phyloP scores from a whole-genome alignment of 768 basidiomycete genomes.

The Phanerodontia chrysosporium region DNA sequence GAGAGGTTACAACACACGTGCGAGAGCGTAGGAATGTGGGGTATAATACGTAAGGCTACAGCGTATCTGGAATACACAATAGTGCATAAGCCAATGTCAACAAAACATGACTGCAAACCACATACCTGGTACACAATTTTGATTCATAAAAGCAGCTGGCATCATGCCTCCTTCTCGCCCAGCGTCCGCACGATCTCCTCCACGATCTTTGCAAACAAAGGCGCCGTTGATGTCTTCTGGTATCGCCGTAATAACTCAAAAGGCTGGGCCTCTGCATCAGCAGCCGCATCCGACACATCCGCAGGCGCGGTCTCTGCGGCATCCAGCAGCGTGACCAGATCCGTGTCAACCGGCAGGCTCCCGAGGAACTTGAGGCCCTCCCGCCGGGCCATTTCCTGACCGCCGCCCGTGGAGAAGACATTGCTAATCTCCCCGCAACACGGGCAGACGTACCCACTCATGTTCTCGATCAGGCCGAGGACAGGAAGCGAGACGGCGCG shows the following conservation, averaged over 20 bases:
- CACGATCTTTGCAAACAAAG: constrained; percentile 61
- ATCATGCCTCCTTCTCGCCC: background rate
- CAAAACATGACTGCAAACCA: background rate
- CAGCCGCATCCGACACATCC: constrained; percentile 29
- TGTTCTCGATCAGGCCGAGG: constrained; percentile 93
- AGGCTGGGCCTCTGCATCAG: constrained; percentile 25
- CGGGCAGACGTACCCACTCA: constrained; percentile 97
- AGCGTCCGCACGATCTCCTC: constrained; percentile 36
- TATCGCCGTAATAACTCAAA: constrained; percentile 63
- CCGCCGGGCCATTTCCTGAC: constrained; percentile 77
- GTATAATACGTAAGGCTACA: background rate
- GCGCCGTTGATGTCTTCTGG: constrained; percentile 60
- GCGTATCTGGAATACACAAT: background rate
- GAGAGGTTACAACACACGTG: background rate
- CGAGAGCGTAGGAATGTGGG: background rate
- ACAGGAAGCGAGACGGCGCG: constrained; percentile 83
- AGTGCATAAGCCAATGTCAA: background rate
- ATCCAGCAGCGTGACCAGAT: constrained; percentile 83
- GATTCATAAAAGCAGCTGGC: background rate
- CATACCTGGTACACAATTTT: no score
- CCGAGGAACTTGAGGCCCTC: constrained; percentile 80
- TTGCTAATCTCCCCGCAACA: constrained; percentile 95
- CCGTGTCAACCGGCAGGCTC: constrained; percentile 88
- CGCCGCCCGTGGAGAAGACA: constrained; percentile 92
- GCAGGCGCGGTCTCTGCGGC: constrained; percentile 43